Conservation (phyloP, 345 rosid genomes). For the Populus ilicifolia region DNA sequence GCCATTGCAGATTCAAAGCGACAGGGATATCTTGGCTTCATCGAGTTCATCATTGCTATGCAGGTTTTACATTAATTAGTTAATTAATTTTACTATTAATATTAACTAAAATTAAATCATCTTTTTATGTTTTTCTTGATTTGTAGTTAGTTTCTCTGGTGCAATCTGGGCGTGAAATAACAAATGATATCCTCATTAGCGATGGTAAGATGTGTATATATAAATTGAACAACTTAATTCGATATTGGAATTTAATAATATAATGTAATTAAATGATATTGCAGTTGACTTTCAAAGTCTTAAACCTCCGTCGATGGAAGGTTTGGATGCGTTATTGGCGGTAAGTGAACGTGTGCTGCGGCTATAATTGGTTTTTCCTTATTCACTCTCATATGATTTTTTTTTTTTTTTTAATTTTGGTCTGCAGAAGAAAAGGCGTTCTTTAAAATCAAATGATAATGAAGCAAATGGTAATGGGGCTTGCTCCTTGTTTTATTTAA, state of each 20-base stretch:
- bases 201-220: conserved; percentile 28
- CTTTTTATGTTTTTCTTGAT: background rate
- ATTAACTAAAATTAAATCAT: background rate
- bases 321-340: conserved; percentile 48
- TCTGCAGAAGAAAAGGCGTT: conserved; percentile 54
- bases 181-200: conserved; percentile 45
- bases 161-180: conserved; percentile 61
- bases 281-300: conserved; percentile 62
- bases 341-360: conserved; percentile 32
- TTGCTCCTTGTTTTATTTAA: background rate
- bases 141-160: conserved; percentile 72
- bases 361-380: background rate
- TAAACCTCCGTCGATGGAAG: conserved; percentile 72
- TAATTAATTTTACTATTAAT: background rate
- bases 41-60: conserved; percentile 69
- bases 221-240: background rate
- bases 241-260: background rate
- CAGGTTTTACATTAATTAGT: conserved; percentile 37
- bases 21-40: conserved; percentile 77
- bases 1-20: conserved; percentile 87
- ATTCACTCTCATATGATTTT: background rate
- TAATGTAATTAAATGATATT: background rate
- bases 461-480: conserved; percentile 50
- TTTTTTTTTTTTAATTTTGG: conserved; percentile 1
- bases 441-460: conserved; percentile 42